phyloP scores from a whole-genome alignment of 2,329 filamentous ascomycete species.

The Coniochaeta sp. region DNA sequence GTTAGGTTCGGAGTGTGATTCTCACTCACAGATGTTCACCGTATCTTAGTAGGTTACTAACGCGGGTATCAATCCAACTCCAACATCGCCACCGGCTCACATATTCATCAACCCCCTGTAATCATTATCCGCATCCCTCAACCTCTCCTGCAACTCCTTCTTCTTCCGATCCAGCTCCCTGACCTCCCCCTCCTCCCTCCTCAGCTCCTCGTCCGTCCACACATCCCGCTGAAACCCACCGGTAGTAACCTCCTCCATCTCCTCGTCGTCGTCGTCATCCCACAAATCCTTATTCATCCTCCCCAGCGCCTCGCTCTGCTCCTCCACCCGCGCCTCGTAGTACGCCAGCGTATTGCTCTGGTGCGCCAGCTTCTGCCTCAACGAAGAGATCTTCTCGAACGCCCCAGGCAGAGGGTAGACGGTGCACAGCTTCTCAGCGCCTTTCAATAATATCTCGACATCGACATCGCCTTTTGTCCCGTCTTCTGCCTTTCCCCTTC shows the following conservation, averaged over 20 bases:
- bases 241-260: constrained; percentile 37
- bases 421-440: constrained; percentile 82
- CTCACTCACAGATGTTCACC: background rate
- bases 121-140: constrained; percentile 49
- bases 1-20: background rate
- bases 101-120: constrained; percentile 46
- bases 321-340: constrained; percentile 74
- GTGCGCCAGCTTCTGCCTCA: constrained; percentile 65
- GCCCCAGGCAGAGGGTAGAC: constrained; percentile 83
- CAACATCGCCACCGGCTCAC: constrained; percentile 21
- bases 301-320: constrained; percentile 68
- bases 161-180: constrained; percentile 49
- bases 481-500: constrained; percentile 45
- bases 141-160: constrained; percentile 44
- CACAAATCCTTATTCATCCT: constrained; percentile 62
- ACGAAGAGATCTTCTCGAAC: constrained; percentile 63
- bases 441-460: constrained; percentile 74
- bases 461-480: constrained; percentile 66
- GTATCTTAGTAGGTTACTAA: no score
- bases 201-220: constrained; percentile 62
- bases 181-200: constrained; percentile 61
- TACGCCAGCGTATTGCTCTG: constrained; percentile 68
- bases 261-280: constrained; percentile 45
- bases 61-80: background rate
- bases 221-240: constrained; percentile 27